Evolutionary conservation across 2,329 filamentous ascomycete species (phyloP).

Genomic region (Sporothrix mexicana): DNA sequence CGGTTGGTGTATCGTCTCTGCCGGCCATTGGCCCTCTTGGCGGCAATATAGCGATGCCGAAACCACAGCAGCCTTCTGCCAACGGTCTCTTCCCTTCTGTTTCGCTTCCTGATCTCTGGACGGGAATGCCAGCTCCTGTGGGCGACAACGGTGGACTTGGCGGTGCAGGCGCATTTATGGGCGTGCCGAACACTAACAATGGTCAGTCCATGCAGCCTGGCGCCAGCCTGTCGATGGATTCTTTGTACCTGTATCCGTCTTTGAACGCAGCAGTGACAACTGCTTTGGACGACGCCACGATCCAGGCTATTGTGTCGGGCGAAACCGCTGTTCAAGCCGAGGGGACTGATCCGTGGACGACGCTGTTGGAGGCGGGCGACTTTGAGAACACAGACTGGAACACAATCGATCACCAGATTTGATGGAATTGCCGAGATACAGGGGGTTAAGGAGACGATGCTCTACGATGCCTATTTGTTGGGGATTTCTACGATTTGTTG

Average conservation of each 20-base stretch:
- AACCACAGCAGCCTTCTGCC: not conserved
- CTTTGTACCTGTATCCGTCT: not conserved
- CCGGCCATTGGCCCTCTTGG: not conserved
- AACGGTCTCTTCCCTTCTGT: not conserved
- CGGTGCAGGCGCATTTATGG: not conserved
- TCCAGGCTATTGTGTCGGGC: not conserved
- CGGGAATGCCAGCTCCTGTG: not conserved
- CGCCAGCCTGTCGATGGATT: not conserved
- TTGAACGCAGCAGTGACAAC: slow-evolving; percentile 1
- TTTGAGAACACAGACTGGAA: slow-evolving; percentile 20
- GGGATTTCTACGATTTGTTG: not conserved
- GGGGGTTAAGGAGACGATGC: not conserved
- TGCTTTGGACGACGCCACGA: slow-evolving; percentile 11
- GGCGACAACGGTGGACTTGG: not conserved
- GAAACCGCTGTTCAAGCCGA: not conserved
- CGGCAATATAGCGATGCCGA: not conserved
- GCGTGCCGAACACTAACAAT: not conserved
- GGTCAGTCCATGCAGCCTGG: not conserved
- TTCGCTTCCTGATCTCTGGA: slow-evolving; percentile 18
- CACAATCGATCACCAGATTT: not conserved
- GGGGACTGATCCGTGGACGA: slow-evolving; percentile 4
- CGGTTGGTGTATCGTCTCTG: not conserved
- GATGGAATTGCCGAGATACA: not conserved
- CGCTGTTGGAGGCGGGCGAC: slow-evolving; percentile 19
- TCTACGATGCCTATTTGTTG: not conserved